phyloP scores from a whole-genome alignment of 345 rosid genomes.

The Populus alba region DNA sequence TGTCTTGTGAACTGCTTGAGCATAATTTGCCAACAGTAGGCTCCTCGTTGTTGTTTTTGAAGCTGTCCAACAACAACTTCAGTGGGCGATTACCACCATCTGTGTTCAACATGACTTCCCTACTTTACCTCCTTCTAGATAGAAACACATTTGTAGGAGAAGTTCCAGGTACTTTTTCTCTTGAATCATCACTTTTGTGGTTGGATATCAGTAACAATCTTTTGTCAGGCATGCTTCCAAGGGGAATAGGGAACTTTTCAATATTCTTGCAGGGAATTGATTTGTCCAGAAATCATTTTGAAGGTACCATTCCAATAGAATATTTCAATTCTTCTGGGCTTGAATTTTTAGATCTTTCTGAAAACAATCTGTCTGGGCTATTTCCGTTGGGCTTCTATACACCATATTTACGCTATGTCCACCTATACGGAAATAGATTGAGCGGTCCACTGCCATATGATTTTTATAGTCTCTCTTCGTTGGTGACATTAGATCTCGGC shows the following conservation, averaged over 20 bases:
- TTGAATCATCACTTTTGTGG: fast-evolving
- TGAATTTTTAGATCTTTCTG: neutral
- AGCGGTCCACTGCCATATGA: neutral
- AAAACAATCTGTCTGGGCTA: neutral
- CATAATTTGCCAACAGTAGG: neutral
- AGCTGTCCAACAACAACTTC: neutral
- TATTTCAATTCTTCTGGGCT: neutral
- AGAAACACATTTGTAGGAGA: neutral
- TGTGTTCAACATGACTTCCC: neutral
- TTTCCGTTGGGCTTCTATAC: neutral
- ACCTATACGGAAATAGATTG: neutral
- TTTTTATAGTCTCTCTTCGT: neutral
- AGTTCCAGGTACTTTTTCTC: neutral
- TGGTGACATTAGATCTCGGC: neutral
- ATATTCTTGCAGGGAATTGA: too few species aligned
- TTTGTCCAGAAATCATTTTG: too few species aligned
- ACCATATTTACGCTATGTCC: neutral
- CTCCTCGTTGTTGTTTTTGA: neutral
- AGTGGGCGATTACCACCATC: neutral
- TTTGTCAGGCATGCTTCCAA: neutral
- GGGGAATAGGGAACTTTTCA: neutral
- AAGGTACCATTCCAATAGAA: too few species aligned
- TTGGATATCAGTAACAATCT: neutral
- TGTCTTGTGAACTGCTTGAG: neutral
- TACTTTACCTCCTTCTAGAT: neutral